These are phyloP conservation scores for Solanum bulbocastanum DNA, from an alignment of 257 asterid genomes.

Conservation along the genomic window DNA sequence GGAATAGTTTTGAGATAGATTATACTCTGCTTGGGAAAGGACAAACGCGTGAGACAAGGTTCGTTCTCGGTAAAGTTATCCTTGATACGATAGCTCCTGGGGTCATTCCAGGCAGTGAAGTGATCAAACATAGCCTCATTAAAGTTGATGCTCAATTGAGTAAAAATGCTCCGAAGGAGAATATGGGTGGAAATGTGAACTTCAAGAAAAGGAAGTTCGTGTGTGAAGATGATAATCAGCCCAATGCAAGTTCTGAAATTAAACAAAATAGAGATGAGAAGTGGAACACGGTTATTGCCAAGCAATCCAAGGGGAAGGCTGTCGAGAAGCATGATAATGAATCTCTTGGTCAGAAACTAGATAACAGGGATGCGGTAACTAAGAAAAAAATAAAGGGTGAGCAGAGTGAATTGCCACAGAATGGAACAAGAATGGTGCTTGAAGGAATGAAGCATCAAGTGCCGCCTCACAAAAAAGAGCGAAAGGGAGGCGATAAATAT, in stretches of 20 bases:
- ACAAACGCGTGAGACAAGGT: conserved; percentile 38
- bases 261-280: conserved; percentile 6
- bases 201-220: neutral
- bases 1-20: conserved; percentile 20
- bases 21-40: conserved; percentile 33
- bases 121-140: neutral
- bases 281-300: neutral
- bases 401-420: neutral
- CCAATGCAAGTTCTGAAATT: conserved; percentile 2
- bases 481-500: neutral
- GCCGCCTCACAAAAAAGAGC: neutral
- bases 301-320: neutral
- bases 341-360: neutral
- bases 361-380: neutral
- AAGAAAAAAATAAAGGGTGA: neutral
- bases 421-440: neutral
- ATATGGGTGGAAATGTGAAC: neutral
- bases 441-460: neutral
- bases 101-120: conserved; percentile 4
- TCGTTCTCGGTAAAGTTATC: conserved; percentile 65
- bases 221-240: neutral
- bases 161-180: neutral
- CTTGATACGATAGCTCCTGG: conserved; percentile 30
- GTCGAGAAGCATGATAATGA: neutral
- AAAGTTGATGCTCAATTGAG: conserved; percentile 8